Evolutionary conservation across 345 rosid species (phyloP).

Genomic region (Triadica sebifera): DNA sequence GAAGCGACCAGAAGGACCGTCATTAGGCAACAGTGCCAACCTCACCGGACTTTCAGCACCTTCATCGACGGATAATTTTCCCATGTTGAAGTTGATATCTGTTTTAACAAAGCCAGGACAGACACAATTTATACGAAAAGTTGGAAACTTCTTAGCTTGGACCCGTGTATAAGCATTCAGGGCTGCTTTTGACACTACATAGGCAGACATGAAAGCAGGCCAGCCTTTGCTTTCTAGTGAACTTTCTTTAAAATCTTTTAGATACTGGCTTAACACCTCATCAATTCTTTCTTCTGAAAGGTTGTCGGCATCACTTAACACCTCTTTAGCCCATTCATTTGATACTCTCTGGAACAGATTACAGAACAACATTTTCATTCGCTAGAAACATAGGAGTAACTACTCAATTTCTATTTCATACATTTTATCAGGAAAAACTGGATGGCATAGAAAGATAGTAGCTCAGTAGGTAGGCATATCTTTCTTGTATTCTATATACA

Average conservation of each 20-base stretch:
- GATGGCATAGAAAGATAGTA: not conserved
- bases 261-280: slow-evolving; percentile 21
- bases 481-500: not conserved
- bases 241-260: slow-evolving; percentile 31
- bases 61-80: slow-evolving; percentile 6
- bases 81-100: slow-evolving; percentile 18
- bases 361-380: not conserved
- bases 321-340: slow-evolving; percentile 26
- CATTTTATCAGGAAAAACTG: not conserved
- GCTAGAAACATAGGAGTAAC: not conserved
- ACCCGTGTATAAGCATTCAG: slow-evolving; percentile 36
- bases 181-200: slow-evolving; percentile 29
- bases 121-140: slow-evolving; percentile 25
- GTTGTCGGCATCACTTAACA: slow-evolving; percentile 22
- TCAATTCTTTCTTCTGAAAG: slow-evolving; percentile 36
- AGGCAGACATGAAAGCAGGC: slow-evolving; percentile 22
- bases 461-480: not conserved
- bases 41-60: slow-evolving; percentile 21
- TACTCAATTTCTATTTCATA: not conserved
- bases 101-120: slow-evolving; percentile 38
- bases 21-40: slow-evolving; percentile 18
- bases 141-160: slow-evolving; percentile 18
- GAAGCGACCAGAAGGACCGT: slow-evolving; percentile 22
- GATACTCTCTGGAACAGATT: slow-evolving; percentile 20
- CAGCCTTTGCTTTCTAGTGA: slow-evolving; percentile 25